Evolutionary conservation across 768 basidiomycete species (phyloP), one percentile per base, ranked within the genome.

Genomic region (Podaxis mareebaensis): DNA sequence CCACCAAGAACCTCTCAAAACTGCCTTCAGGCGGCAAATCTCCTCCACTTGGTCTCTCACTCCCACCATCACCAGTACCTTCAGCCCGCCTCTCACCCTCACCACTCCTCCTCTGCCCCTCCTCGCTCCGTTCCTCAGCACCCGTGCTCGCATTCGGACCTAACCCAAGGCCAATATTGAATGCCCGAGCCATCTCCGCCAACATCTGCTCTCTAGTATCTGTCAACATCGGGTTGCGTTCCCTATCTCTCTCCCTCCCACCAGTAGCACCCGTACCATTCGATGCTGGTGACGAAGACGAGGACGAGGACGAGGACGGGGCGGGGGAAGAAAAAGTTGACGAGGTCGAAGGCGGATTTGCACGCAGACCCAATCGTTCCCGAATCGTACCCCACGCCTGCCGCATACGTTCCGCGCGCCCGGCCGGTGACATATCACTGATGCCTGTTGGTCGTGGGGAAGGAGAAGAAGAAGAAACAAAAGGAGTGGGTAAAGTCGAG

Each of bases 1-100:
- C 91, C 51, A 91, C 76, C 66, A 94, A 75, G 78, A 94, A 94
- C 30, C 90, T 82, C 70, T 93, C 92, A 68, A 94, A 94, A 68
- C 86, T 88, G 63, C 87, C 88, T 68, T 89, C 89, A 15, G 76
- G 73, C 1, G 80, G 79, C 22, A 73, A 57, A 22, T 66, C 65
- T 38, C 70, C 10, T n/a, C 57, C 64, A 22, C 64, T 20, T 33
- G 42, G 51, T 39, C 64, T 46, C 46, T 33, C 33, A 33, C 10
- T 33, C 33, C 33, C 33, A 33, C 33, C 33, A 33, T 44, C 36
- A 38, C 36, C 58, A 1, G 22, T 39, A 10, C 40, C 61, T 5
- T 64, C 46, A 24, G 55, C 39, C 12, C 20, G 17, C 12, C 65
- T 51, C 42, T 48, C 30, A 30, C 46, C 48, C 2, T 33, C 40